Base-by-base conservation (phyloP, 2,329 filamentous ascomycete species). In the Ophiostoma populinum region DNA sequence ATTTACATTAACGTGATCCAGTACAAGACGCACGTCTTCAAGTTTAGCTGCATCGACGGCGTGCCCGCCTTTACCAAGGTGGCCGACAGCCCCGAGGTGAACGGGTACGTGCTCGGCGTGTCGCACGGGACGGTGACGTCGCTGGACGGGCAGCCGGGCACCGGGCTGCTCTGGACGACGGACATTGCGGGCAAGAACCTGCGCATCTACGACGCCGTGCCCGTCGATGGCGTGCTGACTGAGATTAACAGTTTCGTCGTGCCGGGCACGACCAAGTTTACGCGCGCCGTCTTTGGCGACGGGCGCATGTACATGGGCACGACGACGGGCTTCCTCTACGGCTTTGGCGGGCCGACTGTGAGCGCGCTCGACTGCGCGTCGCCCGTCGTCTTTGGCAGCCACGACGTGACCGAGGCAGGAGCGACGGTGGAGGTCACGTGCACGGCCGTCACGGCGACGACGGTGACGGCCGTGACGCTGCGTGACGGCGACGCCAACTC, bases 121-220 rank as follows among this genome's bases (percentile, higher is more conserved):
- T 62, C 66, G 18, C 67, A 72, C 40, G 65, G 65, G 16, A 69
- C 67, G 0, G 62, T 62, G 0, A 73, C 68, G 0, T 67, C 67
- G 0, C 53, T 70, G 30, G 59, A 65, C 35, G 62, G 61, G 4
- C 55, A 68, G 42, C 48, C 55, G 3, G 68, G 67, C 3, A 70
- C 65, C 1, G 68, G 67, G 18, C 56, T 73, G 1, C 47, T 70
- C 6, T 73, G 68, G 68, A 60, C 59, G 2, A 61, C 58, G 1
- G 68, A 73, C 36, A 63, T 70, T 0, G 61, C 70, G 42, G 65
- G 64, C 6, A 51, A 53, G 6, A 62, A 63, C 38, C 54, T 83
- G 50, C 78, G 82, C 48, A 92, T 95, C 50, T 92, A 92, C 65
- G 93, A 94, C 53, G 76, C 82, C 18, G 63, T 98, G 8, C 68